phyloP scores from a whole-genome alignment of 495 filamentous ascomycete genomes.

The Penicillium cataractarum region DNA sequence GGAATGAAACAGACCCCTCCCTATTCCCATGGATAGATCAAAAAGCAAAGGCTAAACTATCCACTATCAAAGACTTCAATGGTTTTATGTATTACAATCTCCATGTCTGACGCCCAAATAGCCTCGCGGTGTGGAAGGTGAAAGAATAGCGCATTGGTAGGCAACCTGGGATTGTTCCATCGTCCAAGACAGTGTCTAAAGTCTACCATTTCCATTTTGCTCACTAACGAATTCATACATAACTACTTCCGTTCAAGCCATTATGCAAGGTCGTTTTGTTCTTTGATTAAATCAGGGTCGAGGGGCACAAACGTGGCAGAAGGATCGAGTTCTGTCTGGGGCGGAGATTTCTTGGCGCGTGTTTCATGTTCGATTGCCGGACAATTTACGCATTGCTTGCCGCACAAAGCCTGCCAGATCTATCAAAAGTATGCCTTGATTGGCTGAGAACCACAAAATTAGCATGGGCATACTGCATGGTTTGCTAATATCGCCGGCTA shows the following conservation, averaged over 20 bases:
- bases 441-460: background rate
- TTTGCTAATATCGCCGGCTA: background rate
- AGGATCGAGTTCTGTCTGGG: background rate
- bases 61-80: too few species aligned
- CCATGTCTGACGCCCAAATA: too few species aligned
- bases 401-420: background rate
- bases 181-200: background rate
- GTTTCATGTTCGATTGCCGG: conserved; percentile 7
- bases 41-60: too few species aligned
- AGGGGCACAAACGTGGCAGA: background rate
- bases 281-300: background rate
- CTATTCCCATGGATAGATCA: too few species aligned
- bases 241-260: too few species aligned
- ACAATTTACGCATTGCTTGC: conserved; percentile 1
- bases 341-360: conserved; percentile 2
- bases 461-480: background rate
- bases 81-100: too few species aligned
- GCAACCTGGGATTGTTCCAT: background rate
- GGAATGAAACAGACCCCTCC: background rate
- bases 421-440: background rate
- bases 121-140: too few species aligned
- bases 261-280: background rate
- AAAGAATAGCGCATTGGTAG: too few species aligned
- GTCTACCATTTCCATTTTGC: too few species aligned
- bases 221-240: too few species aligned